Base-by-base conservation (phyloP, 495 filamentous ascomycete species). In the Talaromyces stipitatus region DNA sequence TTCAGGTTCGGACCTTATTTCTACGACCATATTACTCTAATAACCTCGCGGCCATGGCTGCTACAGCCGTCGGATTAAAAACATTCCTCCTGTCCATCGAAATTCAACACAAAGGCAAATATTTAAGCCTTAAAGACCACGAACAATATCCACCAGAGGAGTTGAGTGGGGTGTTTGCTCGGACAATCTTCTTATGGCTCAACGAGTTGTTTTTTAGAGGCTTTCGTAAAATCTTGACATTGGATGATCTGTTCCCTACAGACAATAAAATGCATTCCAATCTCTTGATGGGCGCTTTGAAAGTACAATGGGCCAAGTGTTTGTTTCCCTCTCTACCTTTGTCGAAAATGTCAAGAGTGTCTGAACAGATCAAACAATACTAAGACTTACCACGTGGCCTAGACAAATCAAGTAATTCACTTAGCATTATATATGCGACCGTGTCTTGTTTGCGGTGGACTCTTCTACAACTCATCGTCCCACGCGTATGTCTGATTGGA, bases 1-100 rank as follows among this genome's bases (percentile, higher is more conserved):
- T 71, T 1, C 74, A 74, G 53, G 63, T 66, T 1, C 64, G 82
- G n/a, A 84, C 77, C 4, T 60, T 78, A 23, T 83, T 72, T 66
- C 50, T 61, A 9, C 20, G 22, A 4, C 38, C 48, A 11, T 27
- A 60, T 48, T n/a, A 54, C 27, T 18, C n/a, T 11, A 57, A 64
- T 22, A 63, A 62, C 22, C 48, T 65, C 14, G 56, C 68, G 6
- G 54, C 51, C 3, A 56, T 80, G 1, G 77, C 74, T 55, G 76
- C 71, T 1, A 62, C 68, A 24, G 56, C 63, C 1, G 43, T 77
- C 1, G 68, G 60, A 2, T 18, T 78, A 36, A 83, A 82, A 54
- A 52, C 62, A 6, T 14, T 73, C 5, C 20, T 80, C 0, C 55
- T 80, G 1, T 4, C 75, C 2, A 56, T 80, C 4, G 81, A 85